These are phyloP conservation scores for Entrophospora sp. DNA, from an alignment of 192 early-diverging fungal genomes.

Conservation along the genomic window DNA sequence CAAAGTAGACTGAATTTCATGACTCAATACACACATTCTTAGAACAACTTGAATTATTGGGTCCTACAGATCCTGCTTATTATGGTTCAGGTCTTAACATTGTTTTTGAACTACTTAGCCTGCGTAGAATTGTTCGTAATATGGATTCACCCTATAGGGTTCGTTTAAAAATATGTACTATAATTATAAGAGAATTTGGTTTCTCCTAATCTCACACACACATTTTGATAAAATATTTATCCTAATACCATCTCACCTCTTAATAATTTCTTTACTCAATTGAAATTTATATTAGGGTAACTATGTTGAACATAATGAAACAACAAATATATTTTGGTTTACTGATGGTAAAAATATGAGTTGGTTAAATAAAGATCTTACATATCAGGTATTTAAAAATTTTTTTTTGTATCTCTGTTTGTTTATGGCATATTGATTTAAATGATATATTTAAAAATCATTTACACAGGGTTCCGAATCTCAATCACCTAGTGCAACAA, in stretches of 20 bases:
- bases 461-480: too few species aligned
- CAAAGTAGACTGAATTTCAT: background rate
- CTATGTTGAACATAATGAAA: conserved; percentile 6
- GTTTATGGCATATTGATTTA: too few species aligned
- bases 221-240: too few species aligned
- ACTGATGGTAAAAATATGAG: conserved; percentile 6
- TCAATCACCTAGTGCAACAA: background rate
- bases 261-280: too few species aligned
- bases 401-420: too few species aligned
- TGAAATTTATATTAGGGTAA: background rate
- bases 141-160: conserved; percentile 1
- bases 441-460: too few species aligned
- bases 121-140: background rate
- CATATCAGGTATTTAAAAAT: background rate
- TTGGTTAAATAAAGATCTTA: background rate
- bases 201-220: too few species aligned
- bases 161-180: too few species aligned
- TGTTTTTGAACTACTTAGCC: background rate
- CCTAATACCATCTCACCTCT: too few species aligned
- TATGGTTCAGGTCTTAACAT: background rate
- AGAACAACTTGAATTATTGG: conserved; percentile 6
- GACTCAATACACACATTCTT: conserved; percentile 1
- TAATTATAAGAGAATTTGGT: too few species aligned
- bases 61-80: background rate
- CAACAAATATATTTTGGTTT: conserved; percentile 7